Evolutionary conservation across 768 basidiomycete species (phyloP), one percentile per base, ranked within the genome.

Genomic region (Termitomyces sp.): DNA sequence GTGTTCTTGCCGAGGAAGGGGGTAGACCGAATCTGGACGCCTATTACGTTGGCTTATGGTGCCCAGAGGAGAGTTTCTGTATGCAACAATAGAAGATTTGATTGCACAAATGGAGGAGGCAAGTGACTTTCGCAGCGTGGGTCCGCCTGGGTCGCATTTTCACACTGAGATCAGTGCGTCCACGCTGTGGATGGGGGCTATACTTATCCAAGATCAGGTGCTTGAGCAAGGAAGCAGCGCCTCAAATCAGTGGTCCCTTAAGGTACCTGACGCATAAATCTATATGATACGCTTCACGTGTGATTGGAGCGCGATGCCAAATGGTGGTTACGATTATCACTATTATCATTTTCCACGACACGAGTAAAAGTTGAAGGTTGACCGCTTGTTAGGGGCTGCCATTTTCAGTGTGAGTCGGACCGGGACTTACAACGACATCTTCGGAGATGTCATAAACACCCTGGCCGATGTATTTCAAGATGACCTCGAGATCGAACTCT

Each of bases 31-130:
- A 63, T 64, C 63, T 48, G 58, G 61, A 57, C 59, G 24, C 65
- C 61, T 56, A 67, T 70, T 68, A 68, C 67, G 67, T 70, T 61
- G 54, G 44, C 18, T 52, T 47, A 36, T 38, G 53, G 38, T 9
- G 14, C 33, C 45, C 13, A n/a, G 26, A 56, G 40, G 56, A 55
- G 47, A 49, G 52, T 20, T 54, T 52, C 33, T 52, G 26, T 54
- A 44, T 55, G 47, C 40, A 60, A 35, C 36, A 13, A 38, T 45
- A 16, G 56, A 50, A 35, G 6, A 18, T 45, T 45, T 28, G 56
- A 49, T 30, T 52, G 43, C 57, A 62, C 63, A 63, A 60, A 66
- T 61, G 65, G 65, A 64, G 65, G 63, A 64, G 48, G 7, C 18
- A n/a, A 44, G 26, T 36, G 54, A 55, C 58, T 54, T 54, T 50